Conservation (phyloP, 1,284 basidiomycete genomes). For the Ustilago cynodontis region DNA sequence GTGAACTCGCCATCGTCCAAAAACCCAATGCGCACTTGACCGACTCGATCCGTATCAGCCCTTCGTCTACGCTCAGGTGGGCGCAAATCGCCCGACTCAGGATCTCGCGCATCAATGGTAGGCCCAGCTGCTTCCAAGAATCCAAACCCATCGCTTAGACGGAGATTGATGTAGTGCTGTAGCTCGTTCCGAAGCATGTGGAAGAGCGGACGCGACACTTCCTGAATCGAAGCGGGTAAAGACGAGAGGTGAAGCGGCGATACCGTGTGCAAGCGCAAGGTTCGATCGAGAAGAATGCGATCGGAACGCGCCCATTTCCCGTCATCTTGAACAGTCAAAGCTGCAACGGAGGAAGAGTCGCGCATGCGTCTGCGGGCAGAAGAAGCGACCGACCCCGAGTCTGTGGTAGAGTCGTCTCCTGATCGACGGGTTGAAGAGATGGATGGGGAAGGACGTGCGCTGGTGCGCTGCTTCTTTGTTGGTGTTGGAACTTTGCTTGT, state of each 20-base stretch:
- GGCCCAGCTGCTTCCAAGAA: constrained; percentile 36
- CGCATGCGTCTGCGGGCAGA: constrained; percentile 20
- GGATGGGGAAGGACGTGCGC: constrained; percentile 31
- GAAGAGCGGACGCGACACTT: constrained; percentile 39
- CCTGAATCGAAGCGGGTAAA: constrained; percentile 38
- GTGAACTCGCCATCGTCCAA: constrained; percentile 38
- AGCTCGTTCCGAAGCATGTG: constrained; percentile 40
- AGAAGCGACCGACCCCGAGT: constrained; percentile 27
- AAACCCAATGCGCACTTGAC: constrained; percentile 42
- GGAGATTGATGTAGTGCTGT: constrained; percentile 45
- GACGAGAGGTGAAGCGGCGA: constrained; percentile 50
- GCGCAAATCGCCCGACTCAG: constrained; percentile 37
- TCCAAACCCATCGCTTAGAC: constrained; percentile 49
- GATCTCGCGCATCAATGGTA: constrained; percentile 33
- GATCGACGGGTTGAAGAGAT: constrained; percentile 29
- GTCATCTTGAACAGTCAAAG: constrained; percentile 17
- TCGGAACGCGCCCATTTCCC: constrained; percentile 27
- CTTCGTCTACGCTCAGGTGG: constrained; percentile 42
- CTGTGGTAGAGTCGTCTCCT: constrained; percentile 26
- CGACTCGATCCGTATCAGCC: constrained; percentile 40
- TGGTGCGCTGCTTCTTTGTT: constrained; percentile 25
- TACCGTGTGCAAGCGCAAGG: constrained; percentile 43
- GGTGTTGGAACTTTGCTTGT: constrained; percentile 24
- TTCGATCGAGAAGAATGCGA: constrained; percentile 39
- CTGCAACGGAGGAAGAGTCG: constrained; percentile 14